A percentile compares a stretch with the other conserved stretches of the same genome.
Evolutionary conservation across 495 filamentous ascomycete genomes (phyloP).

Genomic region (Lepidopterella palustris): DNA sequence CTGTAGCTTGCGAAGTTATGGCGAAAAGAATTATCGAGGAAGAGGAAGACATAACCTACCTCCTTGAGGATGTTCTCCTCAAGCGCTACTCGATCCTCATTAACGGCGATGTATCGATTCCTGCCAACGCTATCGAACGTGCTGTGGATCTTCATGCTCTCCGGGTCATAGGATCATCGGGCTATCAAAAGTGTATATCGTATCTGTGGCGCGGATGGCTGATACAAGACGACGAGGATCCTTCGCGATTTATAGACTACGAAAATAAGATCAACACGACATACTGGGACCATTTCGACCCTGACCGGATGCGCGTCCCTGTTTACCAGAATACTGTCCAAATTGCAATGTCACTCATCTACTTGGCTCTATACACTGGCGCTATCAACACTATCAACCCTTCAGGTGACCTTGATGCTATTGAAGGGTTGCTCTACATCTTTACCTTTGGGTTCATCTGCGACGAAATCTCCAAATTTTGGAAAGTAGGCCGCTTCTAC

Average conservation of each 20-base stretch:
- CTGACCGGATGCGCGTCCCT: conserved; percentile 87
- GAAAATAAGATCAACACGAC: conserved; percentile 62
- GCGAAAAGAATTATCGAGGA: conserved; percentile 89
- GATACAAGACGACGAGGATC: conserved; percentile 86
- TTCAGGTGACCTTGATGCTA: conserved; percentile 71
- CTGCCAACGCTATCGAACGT: conserved; percentile 82
- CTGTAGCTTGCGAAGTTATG: conserved; percentile 84
- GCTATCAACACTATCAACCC: conserved; percentile 90
- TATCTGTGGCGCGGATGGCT: conserved; percentile 95
- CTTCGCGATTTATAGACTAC: conserved; percentile 78
- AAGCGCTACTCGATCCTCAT: conserved; percentile 81
- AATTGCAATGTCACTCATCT: conserved; percentile 75
- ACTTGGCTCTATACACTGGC: conserved; percentile 74
- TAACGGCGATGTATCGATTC: conserved; percentile 61
- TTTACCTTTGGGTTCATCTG: conserved; percentile 91
- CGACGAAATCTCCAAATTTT: conserved; percentile 80
- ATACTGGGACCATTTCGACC: conserved; percentile 79
- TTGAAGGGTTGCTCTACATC: conserved; percentile 77
- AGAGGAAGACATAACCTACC: conserved; percentile 67
- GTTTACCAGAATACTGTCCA: conserved; percentile 87
- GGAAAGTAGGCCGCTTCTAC: conserved; percentile 85
- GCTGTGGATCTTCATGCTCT: conserved; percentile 90
- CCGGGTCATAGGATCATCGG: conserved; percentile 75
- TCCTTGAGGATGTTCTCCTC: conserved; percentile 76
- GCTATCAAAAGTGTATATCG: conserved; percentile 91